Evolutionary conservation across 495 filamentous ascomycete species (phyloP).

Genomic region (Hypoxylon fragiforme): DNA sequence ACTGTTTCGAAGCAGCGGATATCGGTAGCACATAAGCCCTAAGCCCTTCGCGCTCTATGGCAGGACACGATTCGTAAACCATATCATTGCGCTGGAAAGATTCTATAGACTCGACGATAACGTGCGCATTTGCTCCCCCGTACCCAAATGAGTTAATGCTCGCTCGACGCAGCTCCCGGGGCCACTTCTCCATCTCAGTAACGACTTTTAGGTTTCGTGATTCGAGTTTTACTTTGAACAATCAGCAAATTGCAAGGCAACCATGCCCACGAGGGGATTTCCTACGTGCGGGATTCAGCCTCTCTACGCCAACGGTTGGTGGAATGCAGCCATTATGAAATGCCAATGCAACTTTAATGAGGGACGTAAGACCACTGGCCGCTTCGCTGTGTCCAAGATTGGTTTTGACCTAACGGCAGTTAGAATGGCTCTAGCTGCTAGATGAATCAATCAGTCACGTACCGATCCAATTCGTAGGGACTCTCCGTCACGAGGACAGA

Average conservation of each 20-base stretch:
- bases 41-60: background rate
- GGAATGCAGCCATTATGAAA: slow-evolving; percentile 54
- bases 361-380: slow-evolving; percentile 53
- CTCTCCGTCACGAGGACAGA: slow-evolving; percentile 36
- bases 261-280: background rate
- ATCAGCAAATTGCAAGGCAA: background rate
- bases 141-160: background rate
- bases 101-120: background rate
- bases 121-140: background rate
- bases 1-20: background rate
- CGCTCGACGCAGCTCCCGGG: background rate
- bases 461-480: slow-evolving; percentile 23
- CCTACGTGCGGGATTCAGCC: slow-evolving; percentile 28
- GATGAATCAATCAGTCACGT: background rate
- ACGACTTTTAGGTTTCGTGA: background rate
- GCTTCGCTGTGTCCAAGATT: slow-evolving; percentile 61
- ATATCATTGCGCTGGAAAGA: background rate
- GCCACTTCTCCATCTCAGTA: background rate
- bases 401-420: slow-evolving; percentile 54
- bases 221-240: background rate
- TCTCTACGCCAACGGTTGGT: slow-evolving; percentile 49
- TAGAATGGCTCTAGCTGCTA: background rate
- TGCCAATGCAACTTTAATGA: slow-evolving; percentile 58
- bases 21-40: background rate
- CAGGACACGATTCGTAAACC: background rate